These are phyloP conservation scores for Corymbia maculata DNA, from an alignment of 345 rosid species.

Conservation along the genomic window DNA sequence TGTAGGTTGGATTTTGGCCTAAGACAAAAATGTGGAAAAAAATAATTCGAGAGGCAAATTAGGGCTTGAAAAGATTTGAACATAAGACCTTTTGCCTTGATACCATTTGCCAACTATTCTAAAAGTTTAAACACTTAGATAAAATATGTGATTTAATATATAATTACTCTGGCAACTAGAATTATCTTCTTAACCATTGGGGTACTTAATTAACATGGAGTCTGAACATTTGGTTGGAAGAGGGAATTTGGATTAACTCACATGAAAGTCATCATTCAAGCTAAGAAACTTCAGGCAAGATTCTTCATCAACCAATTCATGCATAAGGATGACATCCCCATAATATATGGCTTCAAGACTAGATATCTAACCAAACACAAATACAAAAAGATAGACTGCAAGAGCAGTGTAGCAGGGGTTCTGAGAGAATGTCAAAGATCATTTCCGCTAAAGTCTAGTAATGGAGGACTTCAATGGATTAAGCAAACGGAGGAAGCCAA, in stretches of 20 bases:
- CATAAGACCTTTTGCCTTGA: rapidly evolving
- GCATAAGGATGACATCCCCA: not conserved
- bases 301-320: not conserved
- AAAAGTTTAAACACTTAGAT: not conserved
- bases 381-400: not conserved
- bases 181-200: not conserved
- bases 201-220: not conserved
- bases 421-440: not conserved
- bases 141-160: rapidly evolving
- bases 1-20: not conserved
- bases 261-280: not conserved
- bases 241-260: not conserved
- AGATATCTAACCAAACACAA: not conserved
- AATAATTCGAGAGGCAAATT: not conserved
- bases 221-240: not conserved
- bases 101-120: rapidly evolving
- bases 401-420: not conserved
- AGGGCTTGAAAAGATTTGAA: not conserved
- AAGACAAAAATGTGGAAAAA: not conserved
- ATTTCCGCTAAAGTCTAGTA: too few relatives aligned
- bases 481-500: too few relatives aligned
- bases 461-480: too few relatives aligned
- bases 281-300: not conserved
- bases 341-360: not conserved
- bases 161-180: not conserved